Base-by-base conservation (phyloP, 345 rosid genomes). In the Alliaria petiolata region DNA sequence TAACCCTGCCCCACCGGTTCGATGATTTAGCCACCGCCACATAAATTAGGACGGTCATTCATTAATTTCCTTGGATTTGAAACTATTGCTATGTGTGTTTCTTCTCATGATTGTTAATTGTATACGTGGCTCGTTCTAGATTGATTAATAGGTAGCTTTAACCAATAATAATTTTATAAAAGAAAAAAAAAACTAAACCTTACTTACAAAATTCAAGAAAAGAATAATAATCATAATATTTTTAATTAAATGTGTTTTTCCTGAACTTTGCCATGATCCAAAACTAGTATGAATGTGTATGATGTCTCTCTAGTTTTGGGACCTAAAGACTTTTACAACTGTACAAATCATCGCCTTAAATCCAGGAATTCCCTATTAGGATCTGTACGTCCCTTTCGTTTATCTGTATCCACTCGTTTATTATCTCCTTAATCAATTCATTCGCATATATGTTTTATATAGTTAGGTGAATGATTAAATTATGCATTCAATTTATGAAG, bases 41-140 rank as follows among this genome's bases (percentile, higher is more conserved):
- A 56, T 73, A 73, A 73, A 73, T 57, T 56, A 38, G 65, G 66
- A 65, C 45, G 66, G 71, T 16, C 71, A 30, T 47, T 47, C 34
- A 60, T 53, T 72, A 35, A 35, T 7, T 35, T 35, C 8, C 13
- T 35, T 11, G n/a, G n/a, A n/a, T n/a, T n/a, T n/a, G n/a, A n/a
- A n/a, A n/a, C n/a, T n/a, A n/a, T n/a, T n/a, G 39, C 25, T 35
- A 8, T 3, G 31, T 28, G 31, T 4, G 31, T 28, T 28, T 28
- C 31, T 28, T 28, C 20, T 34, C 55, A 1, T 64, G 20, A 47
- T 8, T 33, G 43, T 31, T 19, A 47, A 20, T 4, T 64, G n/a
- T 14, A 20, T 34, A 47, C 70, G 50, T 52, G 12, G 4, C 49
- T 26, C 50, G 0, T 52, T 51, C 47, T n/a, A n/a, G n/a, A n/a